Conservation (phyloP, 805 yeast genomes). For the Naumovozyma dairenensis region DNA sequence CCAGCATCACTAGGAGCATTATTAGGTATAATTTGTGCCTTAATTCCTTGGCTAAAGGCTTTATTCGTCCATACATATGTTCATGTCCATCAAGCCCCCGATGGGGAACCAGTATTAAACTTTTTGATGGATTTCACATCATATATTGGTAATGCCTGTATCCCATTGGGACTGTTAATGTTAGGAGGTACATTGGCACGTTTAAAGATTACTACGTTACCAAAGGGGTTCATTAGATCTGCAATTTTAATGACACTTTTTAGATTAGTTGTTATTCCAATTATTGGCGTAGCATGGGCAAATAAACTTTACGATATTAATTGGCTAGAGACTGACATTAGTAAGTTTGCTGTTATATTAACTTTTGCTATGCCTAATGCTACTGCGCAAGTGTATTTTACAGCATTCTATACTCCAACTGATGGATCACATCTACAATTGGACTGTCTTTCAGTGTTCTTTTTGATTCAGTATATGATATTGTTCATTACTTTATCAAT, state of each 20-base stretch:
- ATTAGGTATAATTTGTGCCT: constrained; percentile 51
- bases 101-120: constrained; percentile 69
- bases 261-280: constrained; percentile 63
- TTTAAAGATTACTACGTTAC: constrained; percentile 47
- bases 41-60: constrained; percentile 83
- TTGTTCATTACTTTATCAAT: constrained; percentile 63
- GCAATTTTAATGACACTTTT: constrained; percentile 46
- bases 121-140: constrained; percentile 73
- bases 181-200: constrained; percentile 86
- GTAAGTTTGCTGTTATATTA: constrained; percentile 64
- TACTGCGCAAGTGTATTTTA: constrained; percentile 76
- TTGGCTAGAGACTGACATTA: constrained; percentile 50
- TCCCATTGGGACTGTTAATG: constrained; percentile 74
- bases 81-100: constrained; percentile 70
- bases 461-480: constrained; percentile 56
- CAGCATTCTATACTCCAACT: constrained; percentile 78
- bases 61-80: constrained; percentile 45
- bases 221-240: constrained; percentile 52
- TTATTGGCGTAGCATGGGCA: constrained; percentile 62
- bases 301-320: constrained; percentile 52
- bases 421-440: constrained; percentile 45
- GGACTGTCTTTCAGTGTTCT: constrained; percentile 68
- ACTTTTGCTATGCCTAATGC: constrained; percentile 81
- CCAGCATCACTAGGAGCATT: constrained; percentile 71
- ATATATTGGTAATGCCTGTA: constrained; percentile 79